Base-by-base conservation (phyloP, 495 filamentous ascomycete species). In the Hyaloscypha bicolor region DNA sequence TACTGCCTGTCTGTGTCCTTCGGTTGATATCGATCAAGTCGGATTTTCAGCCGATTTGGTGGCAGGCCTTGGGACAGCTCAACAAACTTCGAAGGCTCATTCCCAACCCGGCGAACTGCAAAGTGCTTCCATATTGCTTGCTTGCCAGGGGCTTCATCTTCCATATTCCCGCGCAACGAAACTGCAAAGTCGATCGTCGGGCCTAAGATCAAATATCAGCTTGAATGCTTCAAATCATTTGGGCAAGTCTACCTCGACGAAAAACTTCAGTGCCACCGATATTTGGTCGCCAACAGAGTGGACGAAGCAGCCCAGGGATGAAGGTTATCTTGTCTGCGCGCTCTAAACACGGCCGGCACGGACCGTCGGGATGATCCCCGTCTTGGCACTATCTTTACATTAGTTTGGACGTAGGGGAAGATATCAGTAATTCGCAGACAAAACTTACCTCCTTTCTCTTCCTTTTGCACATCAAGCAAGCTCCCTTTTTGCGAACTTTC, bases 241-340 rank as follows among this genome's bases (percentile, higher is more conserved):
- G 11, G 6, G 11, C 19, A 42, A 25, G 12, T 22, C 22, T 67
- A 67, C 65, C 65, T 63, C 60, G 59, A 29, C 65, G 58, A 33
- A 67, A 67, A 0, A 67, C 16, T 51, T 67, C 65, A n/a, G 65
- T 58, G n/a, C 31, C 25, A 29, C 56, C 56, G 51, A 67, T 62
- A 45, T 67, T 67, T 56, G 65, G 65, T 58, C 65, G 25, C 65
- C 65, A 67, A 60, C 65, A 67, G 3, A 67, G 14, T 29, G 65
- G 65, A 11, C 65, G 65, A 31, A 62, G 51, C 29, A 67, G 51
- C 2, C 65, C 65, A 63, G 65, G 52, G 12, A 62, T 56, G 30
- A 67, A 29, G 16, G 58, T 62, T 39, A 62, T 58, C 9, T 57
- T 55, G 14, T 58, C 30, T 14, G 32, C 37, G 19, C 22, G 65